These are phyloP conservation scores for Lunasporangiospora selenospora DNA, from an alignment of 192 early-diverging fungal species.

Conservation along the genomic window DNA sequence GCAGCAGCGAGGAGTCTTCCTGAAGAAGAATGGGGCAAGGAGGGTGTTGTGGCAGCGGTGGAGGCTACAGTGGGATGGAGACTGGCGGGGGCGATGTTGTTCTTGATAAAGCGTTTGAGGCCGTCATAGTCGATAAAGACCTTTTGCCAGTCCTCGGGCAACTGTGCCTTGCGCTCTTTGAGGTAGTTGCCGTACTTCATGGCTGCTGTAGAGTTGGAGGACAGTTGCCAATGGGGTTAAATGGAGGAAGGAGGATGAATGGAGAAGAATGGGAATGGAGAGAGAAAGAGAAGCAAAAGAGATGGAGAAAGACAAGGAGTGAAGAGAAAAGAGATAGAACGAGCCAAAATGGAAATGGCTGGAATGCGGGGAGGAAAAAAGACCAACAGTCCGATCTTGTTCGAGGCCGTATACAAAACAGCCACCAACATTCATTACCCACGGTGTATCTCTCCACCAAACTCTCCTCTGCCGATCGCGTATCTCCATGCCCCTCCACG, in stretches of 20 bases:
- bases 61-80: slow-evolving; percentile 56
- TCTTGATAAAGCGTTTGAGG: slow-evolving; percentile 74
- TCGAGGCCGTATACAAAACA: too few species aligned
- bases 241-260: background rate
- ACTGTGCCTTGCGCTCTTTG: slow-evolving; percentile 63
- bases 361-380: background rate
- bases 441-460: too few species aligned
- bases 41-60: slow-evolving; percentile 40
- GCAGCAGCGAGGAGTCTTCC: slow-evolving; percentile 25
- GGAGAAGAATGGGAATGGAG: background rate
- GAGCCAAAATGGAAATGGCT: background rate
- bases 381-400: background rate
- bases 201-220: background rate
- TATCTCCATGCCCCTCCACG: too few species aligned
- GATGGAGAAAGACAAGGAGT: background rate
- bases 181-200: slow-evolving; percentile 84
- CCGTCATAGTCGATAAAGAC: slow-evolving; percentile 76
- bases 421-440: too few species aligned
- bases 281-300: background rate
- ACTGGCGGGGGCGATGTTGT: slow-evolving; percentile 58
- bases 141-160: slow-evolving; percentile 70
- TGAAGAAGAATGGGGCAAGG: background rate
- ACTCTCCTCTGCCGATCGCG: too few species aligned
- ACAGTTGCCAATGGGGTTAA: background rate
- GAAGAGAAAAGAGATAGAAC: background rate